Base-by-base conservation (phyloP, 225 moss, liverwort and hornwort species). In the Pleurozium schreberi region DNA sequence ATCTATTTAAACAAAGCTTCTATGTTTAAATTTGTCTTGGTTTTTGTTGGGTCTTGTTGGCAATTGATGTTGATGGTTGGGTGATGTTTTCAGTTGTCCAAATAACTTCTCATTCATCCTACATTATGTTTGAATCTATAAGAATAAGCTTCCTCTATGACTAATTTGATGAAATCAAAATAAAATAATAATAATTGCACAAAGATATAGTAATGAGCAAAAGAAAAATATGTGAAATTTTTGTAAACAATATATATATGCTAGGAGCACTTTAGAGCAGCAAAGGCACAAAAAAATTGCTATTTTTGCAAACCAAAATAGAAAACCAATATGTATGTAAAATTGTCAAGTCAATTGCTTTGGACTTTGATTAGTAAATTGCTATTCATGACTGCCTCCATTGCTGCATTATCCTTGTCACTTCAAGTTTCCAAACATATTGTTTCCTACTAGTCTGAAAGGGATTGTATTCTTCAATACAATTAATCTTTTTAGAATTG, bases 231-330 rank as follows among this genome's bases (percentile, higher is more conserved):
- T 76, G 5, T 0, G 12, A 74, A 75, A 31, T 1, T 73, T 42
- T 27, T 1, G 16, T 5, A 57, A 5, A 69, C 11, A 47, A 4
- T 4, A 1, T 0, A 10, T 7, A 7, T 18, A 11, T 12, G 3
- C 7, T 75, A 12, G 11, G 7, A 19, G 4, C 7, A 33, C 11
- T 1, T 19, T 19, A 75, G 5, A 19, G 7, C 1, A 0, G 19
- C 19, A 49, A 50, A 49, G 20, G 20, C 4, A 12, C 12, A 3
- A 75, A 12, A 33, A 11, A 49, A 49, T 40, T 1, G 0, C 3
- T 49, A 33, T 30, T 49, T 75, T 50, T 50, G 33, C 5, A 18
- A 70, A 27, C 4, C 33, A n/a, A 68, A n/a, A 25, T 10, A 43
- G 27, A 15, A 15, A 71, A 28, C 7, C 8, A 30, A 30, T 19